A percentile compares a stretch with the other conserved stretches of the same genome.
Conservation (phyloP, 331 rosid species). For the Acacia pycnantha region DNA sequence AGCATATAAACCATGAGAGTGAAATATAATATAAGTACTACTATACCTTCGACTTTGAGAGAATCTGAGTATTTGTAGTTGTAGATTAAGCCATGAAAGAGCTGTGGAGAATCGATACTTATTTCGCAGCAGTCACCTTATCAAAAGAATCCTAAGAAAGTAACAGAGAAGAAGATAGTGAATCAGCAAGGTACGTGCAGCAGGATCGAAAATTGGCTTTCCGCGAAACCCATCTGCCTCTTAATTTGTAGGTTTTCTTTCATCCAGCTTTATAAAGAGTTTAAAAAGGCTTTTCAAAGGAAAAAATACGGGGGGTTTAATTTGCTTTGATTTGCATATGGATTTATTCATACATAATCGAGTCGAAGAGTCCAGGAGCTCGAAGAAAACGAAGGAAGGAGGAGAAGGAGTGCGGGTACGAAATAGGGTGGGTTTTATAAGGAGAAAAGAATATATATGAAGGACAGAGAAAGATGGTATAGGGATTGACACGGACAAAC, state of each 20-base stretch:
- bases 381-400: not conserved
- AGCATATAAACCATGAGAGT: not conserved
- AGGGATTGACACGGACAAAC: slow-evolving; percentile 20
- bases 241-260: not conserved
- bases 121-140: not conserved
- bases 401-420: slow-evolving; percentile 1
- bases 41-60: slow-evolving; percentile 12
- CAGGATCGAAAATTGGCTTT: not conserved
- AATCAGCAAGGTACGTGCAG: slow-evolving; percentile 9
- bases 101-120: slow-evolving; percentile 11
- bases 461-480: slow-evolving; percentile 24
- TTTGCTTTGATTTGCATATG: not conserved
- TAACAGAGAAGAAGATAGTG: not conserved
- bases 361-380: not conserved
- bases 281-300: not conserved
- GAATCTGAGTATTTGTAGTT: not conserved
- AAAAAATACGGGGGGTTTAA: not conserved
- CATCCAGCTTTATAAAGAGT: not conserved
- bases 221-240: not conserved
- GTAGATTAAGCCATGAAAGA: slow-evolving; percentile 36
- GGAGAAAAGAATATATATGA: not conserved
- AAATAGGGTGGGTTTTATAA: not conserved
- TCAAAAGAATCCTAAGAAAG: slow-evolving; percentile 3
- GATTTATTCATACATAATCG: not conserved
- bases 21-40: not conserved